Base-by-base conservation (phyloP, 345 rosid species). In the Linum tenue region DNA sequence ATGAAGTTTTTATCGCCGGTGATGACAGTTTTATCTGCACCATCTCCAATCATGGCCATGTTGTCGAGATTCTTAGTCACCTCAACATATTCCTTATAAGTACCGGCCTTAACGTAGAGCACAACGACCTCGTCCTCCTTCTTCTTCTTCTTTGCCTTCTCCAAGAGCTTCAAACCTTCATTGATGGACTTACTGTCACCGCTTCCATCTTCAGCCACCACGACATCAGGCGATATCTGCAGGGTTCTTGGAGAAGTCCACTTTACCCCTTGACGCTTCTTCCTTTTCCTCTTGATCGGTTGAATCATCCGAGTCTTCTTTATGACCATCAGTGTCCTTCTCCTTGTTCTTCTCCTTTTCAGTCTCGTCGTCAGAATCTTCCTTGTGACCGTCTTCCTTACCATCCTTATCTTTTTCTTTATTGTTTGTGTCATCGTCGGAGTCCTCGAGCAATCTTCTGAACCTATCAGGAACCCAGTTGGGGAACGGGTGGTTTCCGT, bases 201-300 rank as follows among this genome's bases (percentile, higher is more conserved):
- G 14, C 91, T 87, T 36, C 98, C 98, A 50, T 92, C 97, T 60
- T 87, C 74, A 0, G 95, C 98, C 37, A 92, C 90, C 3, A 79
- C 78, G 1, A 87, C 15, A 61, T 84, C 69, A 8, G 95, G 95
- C 76, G 2, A 79, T 38, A 2, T 64, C 57, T 0, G 73, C 4
- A 17, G 60, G 38, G 4, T 61, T 55, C 9, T 60, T 59, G 0
- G 42, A 56, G 12, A 81, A 48, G 53, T 48, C 53, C 53, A 9
- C 14, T 9, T 7, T 48, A 9, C 14, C 53, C 53, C 14, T 48
- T 3, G 53, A 12, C 53, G 9, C 11, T 12, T 48, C 53, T 10
- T 48, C 14, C 14, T 48, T 48, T 15, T 48, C 53, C 11, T 48
- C 53, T 15, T 48, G 14, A 3, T 48, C 53, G 0, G 53, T 48